Percentiles rank a stretch among this genome's conserved stretches.
phyloP scores from a whole-genome alignment of 2,329 filamentous ascomycete species.

The Zarea fungicola region DNA sequence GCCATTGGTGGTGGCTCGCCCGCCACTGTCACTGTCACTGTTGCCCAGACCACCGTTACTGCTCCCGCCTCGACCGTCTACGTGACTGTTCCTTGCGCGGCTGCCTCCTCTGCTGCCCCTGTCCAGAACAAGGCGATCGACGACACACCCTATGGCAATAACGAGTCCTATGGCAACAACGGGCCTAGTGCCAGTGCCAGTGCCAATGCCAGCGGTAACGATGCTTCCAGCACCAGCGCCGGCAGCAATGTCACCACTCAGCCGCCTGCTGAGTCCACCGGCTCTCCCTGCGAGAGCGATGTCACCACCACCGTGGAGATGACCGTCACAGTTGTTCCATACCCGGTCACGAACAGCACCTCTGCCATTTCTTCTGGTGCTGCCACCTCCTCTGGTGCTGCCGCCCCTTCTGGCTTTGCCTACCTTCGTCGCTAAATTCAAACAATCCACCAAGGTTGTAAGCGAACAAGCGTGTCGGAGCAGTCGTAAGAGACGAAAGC shows the following conservation, averaged over 20 bases:
- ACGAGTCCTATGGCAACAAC: slow-evolving; percentile 16
- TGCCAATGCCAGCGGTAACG: slow-evolving; percentile 12
- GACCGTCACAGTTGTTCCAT: slow-evolving; percentile 36
- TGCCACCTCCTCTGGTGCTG: slow-evolving; percentile 27
- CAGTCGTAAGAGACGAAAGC: too few species aligned
- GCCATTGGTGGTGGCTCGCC: neutral
- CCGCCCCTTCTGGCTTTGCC: slow-evolving; percentile 31
- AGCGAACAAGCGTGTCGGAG: too few species aligned
- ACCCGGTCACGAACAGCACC: slow-evolving; percentile 34
- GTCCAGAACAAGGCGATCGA: neutral
- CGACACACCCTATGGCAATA: slow-evolving; percentile 10
- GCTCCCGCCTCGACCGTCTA: slow-evolving; percentile 24
- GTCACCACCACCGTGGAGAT: slow-evolving; percentile 25
- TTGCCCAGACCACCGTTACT: slow-evolving; percentile 16
- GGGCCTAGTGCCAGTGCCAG: too few species aligned
- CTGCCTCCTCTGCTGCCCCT: slow-evolving; percentile 7
- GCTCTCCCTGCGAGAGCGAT: slow-evolving; percentile 17
- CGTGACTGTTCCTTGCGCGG: slow-evolving; percentile 21
- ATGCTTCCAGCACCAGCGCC: slow-evolving; percentile 15
- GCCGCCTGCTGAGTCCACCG: slow-evolving; percentile 21
- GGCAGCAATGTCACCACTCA: slow-evolving; percentile 24
- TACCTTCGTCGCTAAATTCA: slow-evolving; percentile 26
- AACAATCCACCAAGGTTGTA: too few species aligned
- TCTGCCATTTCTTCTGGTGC: slow-evolving; percentile 28
- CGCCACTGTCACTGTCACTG: slow-evolving; percentile 20